These are phyloP conservation scores for Fusarium sp. DNA, from an alignment of 2,329 filamentous ascomycete species.

Conservation along the genomic window DNA sequence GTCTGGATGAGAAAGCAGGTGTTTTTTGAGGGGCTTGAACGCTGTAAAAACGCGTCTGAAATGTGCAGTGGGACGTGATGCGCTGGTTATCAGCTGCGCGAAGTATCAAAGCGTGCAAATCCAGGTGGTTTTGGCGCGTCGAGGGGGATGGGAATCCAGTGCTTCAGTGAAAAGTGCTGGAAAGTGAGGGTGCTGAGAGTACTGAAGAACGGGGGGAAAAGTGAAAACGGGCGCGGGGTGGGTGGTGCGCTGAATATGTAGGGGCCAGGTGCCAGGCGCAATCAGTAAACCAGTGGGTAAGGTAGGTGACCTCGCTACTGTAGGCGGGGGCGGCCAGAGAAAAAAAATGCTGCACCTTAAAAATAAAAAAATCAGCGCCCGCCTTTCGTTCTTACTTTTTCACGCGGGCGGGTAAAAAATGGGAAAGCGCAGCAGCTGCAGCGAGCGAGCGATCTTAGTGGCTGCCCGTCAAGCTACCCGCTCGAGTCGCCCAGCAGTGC, in stretches of 20 bases:
- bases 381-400: constrained; percentile 9
- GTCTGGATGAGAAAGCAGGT: constrained; percentile 3
- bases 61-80: constrained; percentile 34
- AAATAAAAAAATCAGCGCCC: constrained; percentile 24
- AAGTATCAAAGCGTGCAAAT: constrained; percentile 43
- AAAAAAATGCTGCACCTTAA: constrained; percentile 35
- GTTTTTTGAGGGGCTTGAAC: constrained; percentile 12
- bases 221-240: constrained; percentile 48
- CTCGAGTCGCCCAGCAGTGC: constrained; percentile 25
- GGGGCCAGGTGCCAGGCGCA: constrained; percentile 46
- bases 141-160: constrained; percentile 35
- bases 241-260: constrained; percentile 53
- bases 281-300: constrained; percentile 45
- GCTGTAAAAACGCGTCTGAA: constrained; percentile 24
- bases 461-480: constrained; percentile 17
- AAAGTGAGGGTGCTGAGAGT: constrained; percentile 45
- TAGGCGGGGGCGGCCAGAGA: constrained; percentile 29
- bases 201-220: constrained; percentile 48
- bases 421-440: constrained; percentile 42
- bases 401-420: constrained; percentile 1
- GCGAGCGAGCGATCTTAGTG: constrained; percentile 39
- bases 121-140: constrained; percentile 44
- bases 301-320: constrained; percentile 27
- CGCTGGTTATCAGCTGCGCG: constrained; percentile 32
- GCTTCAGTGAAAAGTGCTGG: constrained; percentile 39